Evolutionary conservation across 495 filamentous ascomycete species (phyloP).

Genomic region (Daldinia bambusicola): DNA sequence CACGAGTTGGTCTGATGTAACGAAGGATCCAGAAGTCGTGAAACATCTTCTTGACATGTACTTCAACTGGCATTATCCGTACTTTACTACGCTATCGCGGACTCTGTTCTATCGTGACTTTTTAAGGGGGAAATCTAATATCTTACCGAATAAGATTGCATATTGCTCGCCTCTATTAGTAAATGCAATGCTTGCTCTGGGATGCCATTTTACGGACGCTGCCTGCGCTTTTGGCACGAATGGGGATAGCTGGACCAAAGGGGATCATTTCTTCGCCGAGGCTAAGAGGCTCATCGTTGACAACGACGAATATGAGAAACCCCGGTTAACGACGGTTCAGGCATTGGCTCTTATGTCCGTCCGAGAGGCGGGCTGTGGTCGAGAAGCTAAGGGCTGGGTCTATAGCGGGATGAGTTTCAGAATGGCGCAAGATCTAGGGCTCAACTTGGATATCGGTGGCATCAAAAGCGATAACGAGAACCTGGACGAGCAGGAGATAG

Average conservation of each 20-base stretch:
- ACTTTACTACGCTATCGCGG: conserved; percentile 94
- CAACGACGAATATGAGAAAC: conserved; percentile 92
- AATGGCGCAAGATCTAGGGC: conserved; percentile 95
- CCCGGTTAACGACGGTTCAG: conserved; percentile 92
- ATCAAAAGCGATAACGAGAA: conserved; percentile 65
- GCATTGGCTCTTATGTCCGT: conserved; percentile 96
- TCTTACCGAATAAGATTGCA: conserved; percentile 60
- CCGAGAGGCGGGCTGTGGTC: conserved; percentile 92
- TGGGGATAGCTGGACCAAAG: conserved; percentile 83
- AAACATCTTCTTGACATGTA: conserved; percentile 95
- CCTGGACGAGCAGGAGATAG: conserved; percentile 83
- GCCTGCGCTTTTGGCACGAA: conserved; percentile 73
- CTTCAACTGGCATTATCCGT: conserved; percentile 98
- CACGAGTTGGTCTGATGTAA: conserved; percentile 88
- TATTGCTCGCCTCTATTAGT: conserved; percentile 93
- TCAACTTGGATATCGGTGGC: conserved; percentile 84
- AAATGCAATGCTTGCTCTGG: conserved; percentile 95
- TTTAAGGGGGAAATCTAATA: conserved; percentile 64
- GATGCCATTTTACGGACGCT: conserved; percentile 92
- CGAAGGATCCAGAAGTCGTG: conserved; percentile 79
- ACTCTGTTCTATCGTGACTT: conserved; percentile 91
- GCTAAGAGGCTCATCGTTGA: conserved; percentile 89
- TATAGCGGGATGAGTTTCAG: conserved; percentile 98
- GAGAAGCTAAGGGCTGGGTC: conserved; percentile 96
- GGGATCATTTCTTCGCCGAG: conserved; percentile 96